Percentiles rank a stretch among this genome's conserved stretches.
These are phyloP conservation scores for Diaporthe helianthi DNA, from an alignment of 2,329 filamentous ascomycete genomes.

Conservation along the genomic window DNA sequence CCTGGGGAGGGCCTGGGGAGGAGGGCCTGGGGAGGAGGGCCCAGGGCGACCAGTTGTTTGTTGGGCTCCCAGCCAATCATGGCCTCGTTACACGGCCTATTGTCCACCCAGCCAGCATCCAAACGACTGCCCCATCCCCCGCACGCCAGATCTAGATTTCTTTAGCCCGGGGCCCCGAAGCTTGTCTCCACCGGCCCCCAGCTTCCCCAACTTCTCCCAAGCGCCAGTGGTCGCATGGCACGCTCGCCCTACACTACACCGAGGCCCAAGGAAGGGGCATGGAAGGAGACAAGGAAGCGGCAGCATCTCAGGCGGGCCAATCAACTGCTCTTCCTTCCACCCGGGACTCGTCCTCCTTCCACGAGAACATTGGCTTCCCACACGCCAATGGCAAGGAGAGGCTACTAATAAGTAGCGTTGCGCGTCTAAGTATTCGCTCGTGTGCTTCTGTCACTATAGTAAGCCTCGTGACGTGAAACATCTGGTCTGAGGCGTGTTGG, in stretches of 20 bases:
- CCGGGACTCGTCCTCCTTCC: neutral
- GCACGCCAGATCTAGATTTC: slow-evolving; percentile 4
- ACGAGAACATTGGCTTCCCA: neutral
- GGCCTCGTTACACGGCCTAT: neutral
- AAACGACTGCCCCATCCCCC: neutral
- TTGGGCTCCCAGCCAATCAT: neutral
- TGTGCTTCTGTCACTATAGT: neutral
- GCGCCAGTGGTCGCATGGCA: neutral
- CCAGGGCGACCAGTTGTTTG: no score
- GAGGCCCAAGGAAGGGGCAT: neutral
- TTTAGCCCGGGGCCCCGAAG: slow-evolving; percentile 12
- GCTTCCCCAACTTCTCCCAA: neutral
- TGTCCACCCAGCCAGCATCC: no score
- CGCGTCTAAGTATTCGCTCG: neutral
- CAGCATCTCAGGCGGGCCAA: neutral
- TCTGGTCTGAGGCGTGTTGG: neutral
- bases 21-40: no score
- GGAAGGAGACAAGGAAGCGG: neutral
- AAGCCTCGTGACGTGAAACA: slow-evolving; percentile 22
- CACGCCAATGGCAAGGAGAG: neutral
- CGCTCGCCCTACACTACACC: neutral
- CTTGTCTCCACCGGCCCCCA: slow-evolving; percentile 20
- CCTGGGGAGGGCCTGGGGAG: no score
- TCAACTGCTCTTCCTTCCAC: neutral
- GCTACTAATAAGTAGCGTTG: neutral